A percentile compares a stretch with the other conserved stretches of the same genome.
These are phyloP conservation scores for Clavaria fumosa DNA, from an alignment of 768 basidiomycete species.

Conservation along the genomic window DNA sequence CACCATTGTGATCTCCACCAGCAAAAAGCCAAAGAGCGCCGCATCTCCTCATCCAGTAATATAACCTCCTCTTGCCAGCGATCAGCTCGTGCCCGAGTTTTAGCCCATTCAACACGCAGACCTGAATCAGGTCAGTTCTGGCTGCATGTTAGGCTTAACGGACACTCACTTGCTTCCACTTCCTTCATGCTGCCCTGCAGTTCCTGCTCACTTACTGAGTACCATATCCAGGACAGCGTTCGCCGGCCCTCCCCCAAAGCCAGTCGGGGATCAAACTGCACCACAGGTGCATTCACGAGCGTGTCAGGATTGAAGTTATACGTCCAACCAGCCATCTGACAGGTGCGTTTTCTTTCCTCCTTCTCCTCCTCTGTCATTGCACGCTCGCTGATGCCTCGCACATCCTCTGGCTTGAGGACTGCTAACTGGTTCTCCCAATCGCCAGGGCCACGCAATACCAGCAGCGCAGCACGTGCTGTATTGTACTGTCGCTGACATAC, in stretches of 20 bases:
- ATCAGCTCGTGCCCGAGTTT: conserved; percentile 8
- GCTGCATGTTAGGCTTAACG: too few species aligned
- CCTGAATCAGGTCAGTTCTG: too few species aligned
- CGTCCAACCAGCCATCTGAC: conserved; percentile 6
- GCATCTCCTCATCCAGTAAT: conserved; percentile 14
- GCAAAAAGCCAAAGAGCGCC: conserved; percentile 24
- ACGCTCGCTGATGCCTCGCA: too few species aligned
- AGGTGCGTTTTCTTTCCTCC: conserved; percentile 7
- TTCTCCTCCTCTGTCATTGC: conserved; percentile 11
- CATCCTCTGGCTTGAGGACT: conserved; percentile 6
- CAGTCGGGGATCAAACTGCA: conserved; percentile 4
- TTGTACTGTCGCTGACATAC: too few species aligned
- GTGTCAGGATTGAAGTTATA: neutral
- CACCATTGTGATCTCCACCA: conserved; percentile 30
- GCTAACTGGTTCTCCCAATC: conserved; percentile 8
- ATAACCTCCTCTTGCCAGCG: conserved; percentile 12
- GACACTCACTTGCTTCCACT: too few species aligned
- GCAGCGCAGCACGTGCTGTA: too few species aligned
- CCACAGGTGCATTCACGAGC: neutral
- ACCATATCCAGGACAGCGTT: too few species aligned
- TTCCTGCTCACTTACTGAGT: too few species aligned
- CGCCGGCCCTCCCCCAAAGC: too few species aligned
- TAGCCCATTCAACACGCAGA: conserved; percentile 11
- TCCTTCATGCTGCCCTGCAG: too few species aligned
- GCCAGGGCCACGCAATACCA: conserved; percentile 7